Conservation (phyloP, 2,329 filamentous ascomycete genomes). For the Orbilia ellipsospora region DNA sequence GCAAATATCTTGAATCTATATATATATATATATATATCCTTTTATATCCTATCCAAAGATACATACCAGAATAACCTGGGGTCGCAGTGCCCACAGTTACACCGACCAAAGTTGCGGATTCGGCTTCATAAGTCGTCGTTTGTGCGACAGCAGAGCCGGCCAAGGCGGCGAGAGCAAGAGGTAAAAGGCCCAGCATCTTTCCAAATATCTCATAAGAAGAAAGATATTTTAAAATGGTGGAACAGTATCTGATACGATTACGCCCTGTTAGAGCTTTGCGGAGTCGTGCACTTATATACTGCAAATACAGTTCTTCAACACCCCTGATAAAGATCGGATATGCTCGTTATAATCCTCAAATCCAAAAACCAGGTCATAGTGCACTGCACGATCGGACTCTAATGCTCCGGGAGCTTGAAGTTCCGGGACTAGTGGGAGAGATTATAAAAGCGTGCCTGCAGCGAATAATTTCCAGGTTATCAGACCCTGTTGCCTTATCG, state of each 20-base stretch:
- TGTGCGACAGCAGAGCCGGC: slow-evolving; percentile 53
- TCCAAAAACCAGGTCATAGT: background rate
- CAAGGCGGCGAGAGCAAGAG: slow-evolving; percentile 35
- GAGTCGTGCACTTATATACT: slow-evolving; percentile 8
- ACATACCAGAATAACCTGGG: slow-evolving; percentile 61
- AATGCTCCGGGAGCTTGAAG: slow-evolving; percentile 21
- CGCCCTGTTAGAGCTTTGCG: background rate
- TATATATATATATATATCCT: no score
- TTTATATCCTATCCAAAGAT: background rate
- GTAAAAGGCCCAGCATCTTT: slow-evolving; percentile 40
- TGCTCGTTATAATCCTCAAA: slow-evolving; percentile 2
- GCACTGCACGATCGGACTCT: slow-evolving; percentile 19
- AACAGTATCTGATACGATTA: background rate
- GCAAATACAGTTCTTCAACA: background rate
- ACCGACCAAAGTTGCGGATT: slow-evolving; percentile 63
- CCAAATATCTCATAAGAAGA: slow-evolving; percentile 3
- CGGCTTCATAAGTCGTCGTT: slow-evolving; percentile 62
- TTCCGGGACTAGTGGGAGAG: background rate
- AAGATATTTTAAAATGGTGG: slow-evolving; percentile 5
- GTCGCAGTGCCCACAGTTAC: slow-evolving; percentile 63
- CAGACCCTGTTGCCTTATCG: no score
- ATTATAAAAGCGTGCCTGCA: slow-evolving; percentile 15
- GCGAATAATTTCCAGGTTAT: background rate
- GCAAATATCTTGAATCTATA: no score
- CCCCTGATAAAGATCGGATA: background rate